Conservation (phyloP, 805 yeast species). For the Metschnikowia lochheadii region DNA sequence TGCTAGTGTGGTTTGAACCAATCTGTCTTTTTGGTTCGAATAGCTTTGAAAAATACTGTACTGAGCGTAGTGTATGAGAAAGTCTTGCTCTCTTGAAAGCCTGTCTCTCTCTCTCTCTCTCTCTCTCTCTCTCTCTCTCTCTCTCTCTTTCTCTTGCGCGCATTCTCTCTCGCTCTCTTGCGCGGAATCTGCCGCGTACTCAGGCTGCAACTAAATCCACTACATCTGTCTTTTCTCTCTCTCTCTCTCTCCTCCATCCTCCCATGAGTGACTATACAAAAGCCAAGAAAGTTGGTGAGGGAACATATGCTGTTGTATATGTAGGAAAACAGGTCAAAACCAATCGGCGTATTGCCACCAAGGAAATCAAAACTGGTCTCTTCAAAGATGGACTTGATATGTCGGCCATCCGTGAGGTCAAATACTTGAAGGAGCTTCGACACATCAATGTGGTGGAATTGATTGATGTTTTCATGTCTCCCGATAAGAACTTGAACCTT, state of each 20-base stretch:
- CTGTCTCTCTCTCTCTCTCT: too few relatives aligned
- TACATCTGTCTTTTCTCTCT: not conserved
- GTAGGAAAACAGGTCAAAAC: slow-evolving; percentile 64
- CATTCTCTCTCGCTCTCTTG: too few relatives aligned
- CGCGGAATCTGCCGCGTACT: not conserved
- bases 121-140: too few relatives aligned
- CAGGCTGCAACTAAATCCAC: not conserved
- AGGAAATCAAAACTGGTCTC: slow-evolving; percentile 90
- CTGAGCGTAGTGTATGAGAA: not conserved
- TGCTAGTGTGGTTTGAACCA: too few relatives aligned
- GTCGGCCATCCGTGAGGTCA: slow-evolving; percentile 94
- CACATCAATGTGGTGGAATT: slow-evolving; percentile 80
- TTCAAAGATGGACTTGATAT: slow-evolving; percentile 96
- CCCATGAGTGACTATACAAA: slow-evolving; percentile 29
- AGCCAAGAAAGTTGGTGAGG: slow-evolving; percentile 94
- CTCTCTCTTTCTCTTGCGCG: too few relatives aligned
- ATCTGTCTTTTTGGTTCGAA: too few relatives aligned
- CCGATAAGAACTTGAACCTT: slow-evolving; percentile 62
- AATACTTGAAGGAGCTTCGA: slow-evolving; percentile 75
- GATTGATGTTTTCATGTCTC: slow-evolving; percentile 73
- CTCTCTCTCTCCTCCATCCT: not conserved
- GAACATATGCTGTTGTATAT: slow-evolving; percentile 96
- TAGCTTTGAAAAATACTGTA: too few relatives aligned
- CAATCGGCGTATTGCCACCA: slow-evolving; percentile 73
- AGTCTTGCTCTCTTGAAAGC: not conserved